These are phyloP conservation scores for Trichoderma sp. DNA, from an alignment of 2,329 filamentous ascomycete genomes.

Conservation along the genomic window DNA sequence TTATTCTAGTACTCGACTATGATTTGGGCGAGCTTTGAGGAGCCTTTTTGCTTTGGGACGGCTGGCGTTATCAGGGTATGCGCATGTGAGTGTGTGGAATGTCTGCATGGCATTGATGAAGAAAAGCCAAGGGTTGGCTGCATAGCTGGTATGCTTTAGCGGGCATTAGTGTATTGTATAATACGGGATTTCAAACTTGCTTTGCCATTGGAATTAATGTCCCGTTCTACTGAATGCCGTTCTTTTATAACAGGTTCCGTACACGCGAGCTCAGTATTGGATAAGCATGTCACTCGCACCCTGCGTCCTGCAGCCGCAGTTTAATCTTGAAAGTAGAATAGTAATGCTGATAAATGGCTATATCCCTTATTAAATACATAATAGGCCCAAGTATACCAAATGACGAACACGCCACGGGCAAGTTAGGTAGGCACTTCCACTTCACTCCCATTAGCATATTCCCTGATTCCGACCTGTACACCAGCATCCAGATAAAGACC, in stretches of 20 bases:
- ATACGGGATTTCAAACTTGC: neutral
- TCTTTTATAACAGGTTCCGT: neutral
- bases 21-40: neutral
- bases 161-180: neutral
- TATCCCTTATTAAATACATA: slow-evolving; percentile 2
- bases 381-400: neutral
- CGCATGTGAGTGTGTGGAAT: neutral
- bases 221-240: neutral
- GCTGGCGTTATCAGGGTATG: neutral
- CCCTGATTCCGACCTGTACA: slow-evolving; percentile 3
- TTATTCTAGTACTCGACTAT: neutral
- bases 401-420: neutral
- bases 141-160: neutral
- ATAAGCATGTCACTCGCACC: neutral
- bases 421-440: neutral
- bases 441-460: neutral
- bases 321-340: neutral
- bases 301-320: neutral
- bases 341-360: neutral
- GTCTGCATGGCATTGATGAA: neutral
- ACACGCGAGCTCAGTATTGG: neutral
- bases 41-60: neutral
- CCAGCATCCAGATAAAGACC: slow-evolving; percentile 9
- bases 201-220: neutral
- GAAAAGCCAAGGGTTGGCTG: neutral